Conservation (phyloP, 495 filamentous ascomycete genomes). For the Articulospora tetracladia region DNA sequence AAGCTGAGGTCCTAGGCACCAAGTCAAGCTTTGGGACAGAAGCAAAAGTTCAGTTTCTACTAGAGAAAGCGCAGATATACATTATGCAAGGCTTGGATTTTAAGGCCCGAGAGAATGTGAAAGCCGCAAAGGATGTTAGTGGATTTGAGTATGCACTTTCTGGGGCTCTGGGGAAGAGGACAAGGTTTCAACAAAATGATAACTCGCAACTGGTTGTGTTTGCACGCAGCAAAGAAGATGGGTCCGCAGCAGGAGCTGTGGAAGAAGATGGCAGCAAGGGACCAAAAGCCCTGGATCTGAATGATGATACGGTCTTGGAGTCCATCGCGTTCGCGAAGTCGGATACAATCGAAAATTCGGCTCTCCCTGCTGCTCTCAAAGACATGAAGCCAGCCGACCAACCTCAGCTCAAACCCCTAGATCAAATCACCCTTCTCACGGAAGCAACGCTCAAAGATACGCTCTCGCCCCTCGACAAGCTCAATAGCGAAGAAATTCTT, state of each 20-base stretch:
- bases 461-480: conserved; percentile 69
- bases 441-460: conserved; percentile 89
- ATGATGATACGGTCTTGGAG: conserved; percentile 93
- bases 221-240: conserved; percentile 61
- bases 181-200: conserved; percentile 85
- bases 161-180: conserved; percentile 84
- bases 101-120: conserved; percentile 68
- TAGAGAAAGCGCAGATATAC: conserved; percentile 80
- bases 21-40: conserved; percentile 28
- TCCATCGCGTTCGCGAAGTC: conserved; percentile 69
- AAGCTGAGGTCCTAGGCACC: conserved; percentile 35
- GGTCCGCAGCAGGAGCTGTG: neutral
- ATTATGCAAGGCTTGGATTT: conserved; percentile 81
- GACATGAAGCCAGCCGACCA: conserved; percentile 73
- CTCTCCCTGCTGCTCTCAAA: conserved; percentile 55
- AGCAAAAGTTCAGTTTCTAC: conserved; percentile 58
- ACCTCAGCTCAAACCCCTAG: conserved; percentile 75
- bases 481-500: conserved; percentile 88
- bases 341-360: conserved; percentile 36
- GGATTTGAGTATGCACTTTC: conserved; percentile 81
- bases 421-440: conserved; percentile 77
- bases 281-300: conserved; percentile 68
- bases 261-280: conserved; percentile 13
- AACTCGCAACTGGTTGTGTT: conserved; percentile 89
- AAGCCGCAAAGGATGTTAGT: conserved; percentile 55